Conservation (phyloP, 2,329 filamentous ascomycete genomes). For the Emericellopsis atlantica region DNA sequence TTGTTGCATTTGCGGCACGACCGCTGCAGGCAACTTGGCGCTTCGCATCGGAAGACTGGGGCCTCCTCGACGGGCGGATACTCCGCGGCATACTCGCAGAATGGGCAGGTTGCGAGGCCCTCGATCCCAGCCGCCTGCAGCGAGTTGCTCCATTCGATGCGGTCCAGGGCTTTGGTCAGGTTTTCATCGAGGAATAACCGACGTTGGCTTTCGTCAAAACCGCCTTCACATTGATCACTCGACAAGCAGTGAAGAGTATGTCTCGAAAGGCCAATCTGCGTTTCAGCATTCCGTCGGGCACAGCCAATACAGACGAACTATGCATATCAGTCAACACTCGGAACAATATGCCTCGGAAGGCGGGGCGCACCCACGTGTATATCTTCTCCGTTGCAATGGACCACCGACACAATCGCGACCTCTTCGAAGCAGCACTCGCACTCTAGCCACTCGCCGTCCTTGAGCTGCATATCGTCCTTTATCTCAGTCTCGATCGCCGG, state of each 20-base stretch:
- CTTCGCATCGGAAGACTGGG: constrained; percentile 62
- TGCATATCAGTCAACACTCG: neutral
- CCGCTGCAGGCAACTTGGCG: constrained; percentile 47
- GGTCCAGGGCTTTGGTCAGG: constrained; percentile 49
- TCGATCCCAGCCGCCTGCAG: constrained; percentile 60
- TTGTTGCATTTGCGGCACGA: constrained; percentile 58
- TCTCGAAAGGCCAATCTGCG: constrained; percentile 54
- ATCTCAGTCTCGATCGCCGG: constrained; percentile 4
- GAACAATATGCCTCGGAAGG: neutral
- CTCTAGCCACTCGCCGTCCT: constrained; percentile 23
- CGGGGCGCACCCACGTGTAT: constrained; percentile 29
- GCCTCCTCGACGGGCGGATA: constrained; percentile 54
- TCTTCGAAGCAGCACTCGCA: constrained; percentile 66
- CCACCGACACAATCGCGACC: constrained; percentile 51
- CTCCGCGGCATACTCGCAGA: constrained; percentile 70
- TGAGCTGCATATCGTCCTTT: constrained; percentile 4
- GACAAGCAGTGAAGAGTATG: constrained; percentile 62
- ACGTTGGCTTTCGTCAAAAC: constrained; percentile 45
- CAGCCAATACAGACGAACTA: constrained; percentile 59
- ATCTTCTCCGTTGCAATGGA: constrained; percentile 47
- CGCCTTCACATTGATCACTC: constrained; percentile 48
- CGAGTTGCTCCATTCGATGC: constrained; percentile 57
- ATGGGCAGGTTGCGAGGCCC: constrained; percentile 64
- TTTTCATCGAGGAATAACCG: constrained; percentile 44
- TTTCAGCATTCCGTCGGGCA: constrained; percentile 51